Evolutionary conservation across 1,284 basidiomycete species (phyloP).

Genomic region (Irpex rosettiformis): DNA sequence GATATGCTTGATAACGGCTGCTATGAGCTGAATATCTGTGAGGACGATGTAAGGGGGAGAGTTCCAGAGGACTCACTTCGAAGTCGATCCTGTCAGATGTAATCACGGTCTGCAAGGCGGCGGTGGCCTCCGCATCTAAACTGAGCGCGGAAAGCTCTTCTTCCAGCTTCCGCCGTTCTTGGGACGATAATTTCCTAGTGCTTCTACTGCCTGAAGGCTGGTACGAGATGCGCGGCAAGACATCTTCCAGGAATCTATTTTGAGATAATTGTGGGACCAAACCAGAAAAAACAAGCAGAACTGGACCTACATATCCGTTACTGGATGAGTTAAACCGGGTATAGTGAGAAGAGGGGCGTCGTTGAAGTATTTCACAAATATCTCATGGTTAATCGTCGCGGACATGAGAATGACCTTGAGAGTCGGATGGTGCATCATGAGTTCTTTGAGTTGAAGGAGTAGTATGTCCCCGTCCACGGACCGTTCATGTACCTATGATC

Average conservation of each 20-base stretch:
- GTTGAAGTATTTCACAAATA: slow-evolving; percentile 79
- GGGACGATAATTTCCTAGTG: slow-evolving; percentile 38
- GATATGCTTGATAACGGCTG: slow-evolving; percentile 64
- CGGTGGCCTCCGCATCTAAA: slow-evolving; percentile 50
- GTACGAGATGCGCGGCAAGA: slow-evolving; percentile 55
- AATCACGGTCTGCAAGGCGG: slow-evolving; percentile 59
- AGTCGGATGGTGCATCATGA: slow-evolving; percentile 64
- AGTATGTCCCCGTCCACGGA: slow-evolving; percentile 90
- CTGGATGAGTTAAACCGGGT: slow-evolving; percentile 80
- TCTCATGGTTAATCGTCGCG: slow-evolving; percentile 87
- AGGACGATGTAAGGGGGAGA: neutral
- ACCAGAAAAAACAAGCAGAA: too few relatives aligned
- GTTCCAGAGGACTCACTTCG: slow-evolving; percentile 36
- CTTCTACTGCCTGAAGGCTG: slow-evolving; percentile 35
- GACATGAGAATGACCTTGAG: slow-evolving; percentile 88
- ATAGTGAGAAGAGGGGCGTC: slow-evolving; percentile 82
- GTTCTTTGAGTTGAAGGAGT: slow-evolving; percentile 79
- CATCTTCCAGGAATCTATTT: too few relatives aligned
- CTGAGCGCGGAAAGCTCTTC: slow-evolving; percentile 48
- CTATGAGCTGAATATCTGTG: slow-evolving; percentile 53
- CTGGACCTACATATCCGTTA: slow-evolving; percentile 72
- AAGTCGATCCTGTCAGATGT: slow-evolving; percentile 74
- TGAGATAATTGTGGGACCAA: slow-evolving; percentile 51
- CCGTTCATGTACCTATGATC: slow-evolving; percentile 79
- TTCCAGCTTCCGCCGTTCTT: slow-evolving; percentile 49